Evolutionary conservation across 2,329 filamentous ascomycete genomes (phyloP).

Genomic region (Fusarium chaquense): DNA sequence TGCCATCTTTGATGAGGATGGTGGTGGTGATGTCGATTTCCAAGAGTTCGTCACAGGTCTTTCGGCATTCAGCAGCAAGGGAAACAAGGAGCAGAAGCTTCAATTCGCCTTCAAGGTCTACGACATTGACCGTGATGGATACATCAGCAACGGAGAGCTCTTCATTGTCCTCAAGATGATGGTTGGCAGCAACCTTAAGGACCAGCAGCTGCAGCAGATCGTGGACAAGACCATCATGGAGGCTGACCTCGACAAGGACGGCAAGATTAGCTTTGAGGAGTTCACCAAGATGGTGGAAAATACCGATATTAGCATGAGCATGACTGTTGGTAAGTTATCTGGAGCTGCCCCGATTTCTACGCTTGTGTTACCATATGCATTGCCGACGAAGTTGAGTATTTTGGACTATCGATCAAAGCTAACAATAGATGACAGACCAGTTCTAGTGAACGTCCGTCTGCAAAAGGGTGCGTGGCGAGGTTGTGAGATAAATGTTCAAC

Average conservation of each 20-base stretch:
- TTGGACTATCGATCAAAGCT: constrained; percentile 4
- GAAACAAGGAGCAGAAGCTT: constrained; percentile 99
- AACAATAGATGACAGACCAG: constrained; percentile 36
- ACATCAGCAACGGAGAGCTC: constrained; percentile 97
- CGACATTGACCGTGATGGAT: constrained; percentile 98
- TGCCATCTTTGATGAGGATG: constrained; percentile 98
- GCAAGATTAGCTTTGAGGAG: constrained; percentile 99
- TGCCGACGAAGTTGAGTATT: not conserved
- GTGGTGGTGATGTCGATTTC: constrained; percentile 97
- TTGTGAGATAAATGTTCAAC: constrained; percentile 5
- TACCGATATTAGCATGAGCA: constrained; percentile 82
- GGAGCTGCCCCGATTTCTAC: not conserved
- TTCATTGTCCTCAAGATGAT: constrained; percentile 99
- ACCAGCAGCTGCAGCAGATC: constrained; percentile 98
- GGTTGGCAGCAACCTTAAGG: constrained; percentile 99
- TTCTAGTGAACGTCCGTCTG: constrained; percentile 28
- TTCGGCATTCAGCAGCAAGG: constrained; percentile 95
- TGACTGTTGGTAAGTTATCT: constrained; percentile 72
- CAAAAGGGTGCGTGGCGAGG: constrained; percentile 7
- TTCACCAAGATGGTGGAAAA: constrained; percentile 99
- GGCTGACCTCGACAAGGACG: constrained; percentile 93
- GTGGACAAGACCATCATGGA: constrained; percentile 99
- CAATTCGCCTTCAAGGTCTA: constrained; percentile 99
- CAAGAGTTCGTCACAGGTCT: constrained; percentile 98
- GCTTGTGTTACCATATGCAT: not conserved